These are phyloP conservation scores for Endogone sp. DNA, from an alignment of 192 early-diverging fungal species.

Conservation along the genomic window DNA sequence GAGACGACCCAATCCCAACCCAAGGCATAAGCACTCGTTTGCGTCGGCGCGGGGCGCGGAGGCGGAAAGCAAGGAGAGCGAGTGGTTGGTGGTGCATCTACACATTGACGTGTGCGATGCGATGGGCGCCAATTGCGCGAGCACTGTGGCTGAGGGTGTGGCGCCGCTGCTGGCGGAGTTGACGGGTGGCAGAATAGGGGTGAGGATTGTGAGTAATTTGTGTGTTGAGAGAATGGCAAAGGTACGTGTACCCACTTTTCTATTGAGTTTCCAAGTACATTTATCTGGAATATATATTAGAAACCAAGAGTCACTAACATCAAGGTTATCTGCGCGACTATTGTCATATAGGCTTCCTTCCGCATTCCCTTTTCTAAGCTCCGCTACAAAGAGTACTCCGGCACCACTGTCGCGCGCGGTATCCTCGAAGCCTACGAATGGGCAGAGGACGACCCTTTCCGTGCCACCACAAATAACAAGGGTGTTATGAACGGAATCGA, in stretches of 20 bases:
- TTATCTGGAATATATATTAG: neutral
- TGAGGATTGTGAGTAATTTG: constrained; percentile 69
- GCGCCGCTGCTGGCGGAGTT: constrained; percentile 54
- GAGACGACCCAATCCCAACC: constrained; percentile 19
- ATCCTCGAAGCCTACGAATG: constrained; percentile 68
- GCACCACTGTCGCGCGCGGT: constrained; percentile 56
- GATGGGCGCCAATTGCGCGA: constrained; percentile 76
- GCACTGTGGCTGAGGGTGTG: constrained; percentile 64
- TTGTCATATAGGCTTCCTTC: constrained; percentile 40
- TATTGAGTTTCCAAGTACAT: constrained; percentile 7
- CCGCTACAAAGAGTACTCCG: constrained; percentile 60
- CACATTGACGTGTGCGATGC: constrained; percentile 77
- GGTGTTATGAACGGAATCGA: constrained; percentile 84
- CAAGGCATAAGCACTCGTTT: neutral
- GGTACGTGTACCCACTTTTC: constrained; percentile 23
- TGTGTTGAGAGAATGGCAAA: constrained; percentile 58
- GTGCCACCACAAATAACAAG: constrained; percentile 76
- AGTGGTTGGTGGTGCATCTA: constrained; percentile 72
- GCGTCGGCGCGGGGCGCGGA: neutral
- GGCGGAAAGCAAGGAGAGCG: constrained; percentile 15
- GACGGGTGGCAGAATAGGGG: constrained; percentile 53
- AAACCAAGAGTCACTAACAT: neutral
- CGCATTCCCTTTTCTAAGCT: constrained; percentile 55
- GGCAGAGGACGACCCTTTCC: constrained; percentile 65
- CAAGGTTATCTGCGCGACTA: constrained; percentile 4